Evolutionary conservation across 768 basidiomycete species (phyloP), one percentile per base, ranked within the genome.

Genomic region (Lentinula raphanica): DNA sequence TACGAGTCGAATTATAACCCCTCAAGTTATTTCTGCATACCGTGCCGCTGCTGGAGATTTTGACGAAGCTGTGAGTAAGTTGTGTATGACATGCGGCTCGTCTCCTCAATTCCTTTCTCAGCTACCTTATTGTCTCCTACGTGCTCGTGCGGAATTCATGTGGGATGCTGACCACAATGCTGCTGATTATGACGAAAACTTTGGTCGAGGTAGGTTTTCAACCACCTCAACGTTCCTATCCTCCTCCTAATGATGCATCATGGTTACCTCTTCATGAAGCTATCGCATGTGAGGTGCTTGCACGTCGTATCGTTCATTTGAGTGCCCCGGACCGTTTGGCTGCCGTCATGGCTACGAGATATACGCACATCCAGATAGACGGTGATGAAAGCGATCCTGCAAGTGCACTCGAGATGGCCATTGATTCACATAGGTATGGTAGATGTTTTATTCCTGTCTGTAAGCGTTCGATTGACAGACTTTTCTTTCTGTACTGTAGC

Each of bases 391-490:
- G 89, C 59, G 87, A 86, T 42, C 80, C 85, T 63, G 76, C 83
- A 4, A 92, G 89, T 64, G 87, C 89, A 7, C 75, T 97, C 42
- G 95, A 98, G 69, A 74, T 87, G 69, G 94, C 95, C n/a, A 91
- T 96, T 60, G 95, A 98, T 69, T 83, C 91, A 55, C 85, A 93
- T 64, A 92, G 93, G 92, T 93, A 65, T 21, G 40, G 32, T 15
- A 8, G 29, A 21, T 49, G 19, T 45, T 1, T 58, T 21, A 27
- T 49, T 55, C 31, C 23, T 36, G 62, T 38, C 66, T 13, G 21
- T 11, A 19, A 15, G 35, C 25, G 11, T 57, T 55, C 11, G 27
- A 12, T 54, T n/a, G n/a, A n/a, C n/a, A n/a, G 44, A 19, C 19
- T 29, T 46, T 39, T 56, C 44, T 57, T 49, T 45, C 17, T 59